Conservation (phyloP, 805 yeast genomes). For the Saturnispora halmiae region DNA sequence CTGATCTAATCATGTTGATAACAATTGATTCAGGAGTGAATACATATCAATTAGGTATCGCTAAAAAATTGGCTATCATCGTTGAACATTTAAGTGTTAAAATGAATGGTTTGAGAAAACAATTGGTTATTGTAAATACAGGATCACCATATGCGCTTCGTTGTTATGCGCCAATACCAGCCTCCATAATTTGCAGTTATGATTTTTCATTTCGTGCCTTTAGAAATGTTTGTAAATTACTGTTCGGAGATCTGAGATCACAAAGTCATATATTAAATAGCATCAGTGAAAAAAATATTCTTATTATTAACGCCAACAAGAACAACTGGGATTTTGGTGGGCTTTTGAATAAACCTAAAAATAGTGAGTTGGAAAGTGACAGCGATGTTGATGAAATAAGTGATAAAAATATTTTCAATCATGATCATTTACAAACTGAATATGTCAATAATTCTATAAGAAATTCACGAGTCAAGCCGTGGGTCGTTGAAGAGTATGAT, state of each 20-base stretch:
- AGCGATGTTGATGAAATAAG: no score
- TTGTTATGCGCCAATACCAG: constrained; percentile 44
- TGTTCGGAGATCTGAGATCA: constrained; percentile 46
- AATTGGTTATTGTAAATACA: constrained; percentile 50
- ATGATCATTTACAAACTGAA: no score
- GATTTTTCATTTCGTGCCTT: constrained; percentile 49
- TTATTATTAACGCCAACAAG: not conserved
- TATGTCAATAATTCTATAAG: constrained; percentile 3
- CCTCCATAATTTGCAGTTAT: constrained; percentile 50
- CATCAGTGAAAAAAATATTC: not conserved
- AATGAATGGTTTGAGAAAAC: constrained; percentile 30
- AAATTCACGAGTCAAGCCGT: constrained; percentile 25
- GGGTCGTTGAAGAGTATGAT: constrained; percentile 53
- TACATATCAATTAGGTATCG: constrained; percentile 53
- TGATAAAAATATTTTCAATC: no score
- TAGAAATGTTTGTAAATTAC: constrained; percentile 38
- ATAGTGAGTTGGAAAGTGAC: not conserved
- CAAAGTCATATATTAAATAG: constrained; percentile 48
- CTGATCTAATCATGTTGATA: constrained; percentile 43
- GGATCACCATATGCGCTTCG: constrained; percentile 56
- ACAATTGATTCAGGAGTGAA: constrained; percentile 51
- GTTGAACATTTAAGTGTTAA: constrained; percentile 9
- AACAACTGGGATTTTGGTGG: constrained; percentile 9
- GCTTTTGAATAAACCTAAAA: constrained; percentile 8
- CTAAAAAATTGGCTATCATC: constrained; percentile 43